Evolutionary conservation across 2,329 filamentous ascomycete species (phyloP), one percentile per base, ranked within the genome.

Genomic region (Talaromyces verruculosus): DNA sequence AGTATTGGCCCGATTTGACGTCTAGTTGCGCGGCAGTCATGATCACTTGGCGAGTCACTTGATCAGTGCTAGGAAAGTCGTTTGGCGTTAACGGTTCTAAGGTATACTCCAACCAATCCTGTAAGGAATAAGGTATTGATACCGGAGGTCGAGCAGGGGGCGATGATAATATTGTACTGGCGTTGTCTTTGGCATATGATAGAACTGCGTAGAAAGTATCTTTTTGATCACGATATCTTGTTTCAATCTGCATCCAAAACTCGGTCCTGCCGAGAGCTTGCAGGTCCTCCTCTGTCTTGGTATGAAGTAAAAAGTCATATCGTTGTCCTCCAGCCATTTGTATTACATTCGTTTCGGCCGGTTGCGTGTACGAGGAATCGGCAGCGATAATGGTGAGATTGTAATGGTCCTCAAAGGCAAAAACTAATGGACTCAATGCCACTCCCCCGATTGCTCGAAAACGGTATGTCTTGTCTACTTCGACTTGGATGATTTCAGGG

Each of bases 401-500:
- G n/a, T n/a, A n/a, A n/a, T 85, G 47, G 90, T 83, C 0, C 79
- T 86, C 2, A 88, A 69, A 1, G 82, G 81, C 3, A 84, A 75
- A 68, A 85, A 80, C 0, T 85, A 87, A 19, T 89, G 76, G 0
- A 84, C 84, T 47, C 13, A 65, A 41, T 35, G 64, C 22, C 0
- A 83, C 84, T 0, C 75, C 81, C 3, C 86, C 86, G 51, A 90
- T 83, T 70, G 88, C 85, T 10, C 88, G 82, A 62, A 90, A 75
- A 1, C 87, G 82, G 70, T 90, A 91, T 0, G 83, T 87, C 72
- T 83, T 87, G 11, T 80, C 84, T 0, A 88, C 85, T 43, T 88
- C 77, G 8, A 91, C 84, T 5, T 85, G 80, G 67, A 90, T 84
- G 3, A 87, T 77, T 4, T 82, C 79, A 2, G 84, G 78, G 63